Conservation (phyloP, 495 filamentous ascomycete genomes). For the Penicillium canariense region DNA sequence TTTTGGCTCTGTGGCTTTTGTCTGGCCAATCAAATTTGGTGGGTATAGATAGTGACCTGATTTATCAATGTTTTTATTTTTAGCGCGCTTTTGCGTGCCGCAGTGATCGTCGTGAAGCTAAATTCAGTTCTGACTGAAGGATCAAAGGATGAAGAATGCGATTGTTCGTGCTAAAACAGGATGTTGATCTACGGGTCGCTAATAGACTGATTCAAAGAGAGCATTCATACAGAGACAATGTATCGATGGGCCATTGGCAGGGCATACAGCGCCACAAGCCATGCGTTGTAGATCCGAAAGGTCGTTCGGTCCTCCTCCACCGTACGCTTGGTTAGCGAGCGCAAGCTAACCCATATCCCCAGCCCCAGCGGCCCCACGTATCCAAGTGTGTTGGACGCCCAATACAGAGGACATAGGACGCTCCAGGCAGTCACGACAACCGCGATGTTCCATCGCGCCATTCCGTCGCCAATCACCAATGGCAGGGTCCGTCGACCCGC, state of each 20-base stretch:
- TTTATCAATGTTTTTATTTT: too few relatives aligned
- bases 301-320: background rate
- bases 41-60: background rate
- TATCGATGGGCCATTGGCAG: background rate
- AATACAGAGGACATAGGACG: background rate
- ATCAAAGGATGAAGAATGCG: background rate
- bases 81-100: too few relatives aligned
- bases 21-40: background rate
- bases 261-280: background rate
- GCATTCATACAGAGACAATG: background rate
- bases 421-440: background rate
- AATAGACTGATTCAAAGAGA: background rate
- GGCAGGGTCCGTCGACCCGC: constrained; percentile 38
- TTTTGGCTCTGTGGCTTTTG: background rate
- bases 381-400: background rate
- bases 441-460: constrained; percentile 21
- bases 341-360: background rate
- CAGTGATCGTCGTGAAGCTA: background rate
- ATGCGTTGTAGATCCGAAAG: background rate
- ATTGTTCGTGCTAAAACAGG: background rate
- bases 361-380: background rate
- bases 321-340: background rate
- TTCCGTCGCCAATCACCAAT: constrained; percentile 37
- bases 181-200: background rate
- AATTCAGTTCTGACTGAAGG: background rate